Percentiles rank a stretch among this genome's conserved stretches.
Evolutionary conservation across 2,329 filamentous ascomycete species (phyloP).

Genomic region (Aspergillus pseudoviridinutans): DNA sequence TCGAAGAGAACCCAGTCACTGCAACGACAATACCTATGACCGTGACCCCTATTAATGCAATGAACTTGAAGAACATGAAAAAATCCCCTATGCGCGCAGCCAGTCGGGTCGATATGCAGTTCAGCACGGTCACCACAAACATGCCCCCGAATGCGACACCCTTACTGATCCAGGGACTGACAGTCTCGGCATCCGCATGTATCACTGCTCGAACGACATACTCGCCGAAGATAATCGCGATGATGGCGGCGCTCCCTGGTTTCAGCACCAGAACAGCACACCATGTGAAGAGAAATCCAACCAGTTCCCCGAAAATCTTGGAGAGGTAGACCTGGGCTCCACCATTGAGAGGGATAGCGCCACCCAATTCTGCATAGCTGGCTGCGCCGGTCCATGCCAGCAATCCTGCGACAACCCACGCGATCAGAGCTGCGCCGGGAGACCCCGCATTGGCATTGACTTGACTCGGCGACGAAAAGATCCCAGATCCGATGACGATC

Average conservation of each 20-base stretch:
- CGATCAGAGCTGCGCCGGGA: conserved; percentile 81
- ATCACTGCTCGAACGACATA: conserved; percentile 87
- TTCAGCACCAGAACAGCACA: conserved; percentile 91
- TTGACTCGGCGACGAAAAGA: conserved; percentile 91
- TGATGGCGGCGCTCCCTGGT: conserved; percentile 88
- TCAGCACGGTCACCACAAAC: conserved; percentile 72
- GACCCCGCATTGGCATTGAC: conserved; percentile 90
- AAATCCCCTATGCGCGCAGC: conserved; percentile 83
- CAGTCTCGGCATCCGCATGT: conserved; percentile 76
- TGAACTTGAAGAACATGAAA: conserved; percentile 96
- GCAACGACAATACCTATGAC: conserved; percentile 87
- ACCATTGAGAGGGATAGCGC: conserved; percentile 92
- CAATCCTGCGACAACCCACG: conserved; percentile 87
- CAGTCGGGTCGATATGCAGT: conserved; percentile 84
- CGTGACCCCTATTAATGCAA: conserved; percentile 81
- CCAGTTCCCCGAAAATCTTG: conserved; percentile 93
- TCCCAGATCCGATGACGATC: conserved; percentile 91
- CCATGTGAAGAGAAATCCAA: conserved; percentile 95
- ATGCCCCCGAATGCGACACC: conserved; percentile 75
- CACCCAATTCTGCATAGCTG: conserved; percentile 92
- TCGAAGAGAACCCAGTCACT: conserved; percentile 73
- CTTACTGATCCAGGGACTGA: conserved; percentile 88
- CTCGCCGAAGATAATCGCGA: conserved; percentile 96
- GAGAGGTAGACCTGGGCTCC: conserved; percentile 90
- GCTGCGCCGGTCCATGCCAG: conserved; percentile 94